Evolutionary conservation across 2,329 filamentous ascomycete genomes (phyloP).

Genomic region (Arthroderma sp.): DNA sequence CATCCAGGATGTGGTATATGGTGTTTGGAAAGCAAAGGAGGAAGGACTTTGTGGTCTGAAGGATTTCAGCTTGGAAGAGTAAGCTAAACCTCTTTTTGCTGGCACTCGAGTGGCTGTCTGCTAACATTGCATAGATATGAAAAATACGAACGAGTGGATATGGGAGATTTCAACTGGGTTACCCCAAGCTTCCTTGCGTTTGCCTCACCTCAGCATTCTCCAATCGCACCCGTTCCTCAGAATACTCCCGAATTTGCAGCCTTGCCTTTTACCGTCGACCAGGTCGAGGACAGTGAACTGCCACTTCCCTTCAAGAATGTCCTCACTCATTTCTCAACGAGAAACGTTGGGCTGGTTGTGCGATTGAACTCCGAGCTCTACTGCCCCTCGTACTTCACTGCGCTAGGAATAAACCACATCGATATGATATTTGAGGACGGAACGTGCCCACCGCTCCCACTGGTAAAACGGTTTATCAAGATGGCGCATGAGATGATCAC

Average conservation of each 20-base stretch:
- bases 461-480: constrained; percentile 91
- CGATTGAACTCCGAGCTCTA: constrained; percentile 92
- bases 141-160: constrained; percentile 85
- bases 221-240: constrained; percentile 58
- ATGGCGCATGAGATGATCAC: constrained; percentile 91
- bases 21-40: constrained; percentile 97
- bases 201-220: constrained; percentile 78
- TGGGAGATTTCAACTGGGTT: constrained; percentile 99
- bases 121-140: constrained; percentile 52
- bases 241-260: constrained; percentile 61
- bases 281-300: constrained; percentile 58
- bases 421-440: constrained; percentile 99
- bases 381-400: constrained; percentile 92
- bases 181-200: constrained; percentile 92
- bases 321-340: constrained; percentile 71
- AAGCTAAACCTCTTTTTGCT: constrained; percentile 21
- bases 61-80: constrained; percentile 89
- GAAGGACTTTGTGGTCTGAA: constrained; percentile 82
- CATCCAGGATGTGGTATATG: constrained; percentile 95
- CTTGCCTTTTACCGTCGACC: constrained; percentile 63
- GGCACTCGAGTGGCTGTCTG: neutral
- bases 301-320: constrained; percentile 93
- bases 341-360: constrained; percentile 85
- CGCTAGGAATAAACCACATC: constrained; percentile 83
- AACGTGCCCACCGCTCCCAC: constrained; percentile 76